Base-by-base conservation (phyloP, 345 rosid genomes). In the Ceriops decandra region DNA sequence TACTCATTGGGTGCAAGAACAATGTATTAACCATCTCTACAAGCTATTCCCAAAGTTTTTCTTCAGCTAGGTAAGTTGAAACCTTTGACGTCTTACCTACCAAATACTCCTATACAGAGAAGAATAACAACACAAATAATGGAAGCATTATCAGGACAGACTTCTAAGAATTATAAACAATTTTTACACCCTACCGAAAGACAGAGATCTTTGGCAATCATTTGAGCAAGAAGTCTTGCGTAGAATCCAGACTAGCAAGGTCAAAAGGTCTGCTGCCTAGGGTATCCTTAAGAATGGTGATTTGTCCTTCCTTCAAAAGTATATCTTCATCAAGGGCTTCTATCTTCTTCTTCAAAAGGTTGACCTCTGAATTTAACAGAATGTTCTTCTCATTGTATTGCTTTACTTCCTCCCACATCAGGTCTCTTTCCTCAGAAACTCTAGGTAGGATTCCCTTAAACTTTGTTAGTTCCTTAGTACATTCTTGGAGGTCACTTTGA, bases 301-400 rank as follows among this genome's bases (percentile, higher is more conserved):
- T 90, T 74, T 95, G 87, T 20, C 99, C 97, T 84, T 92, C 99
- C 82, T 88, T 95, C 72, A 90, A 62, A 47, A 86, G 90, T 16
- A 88, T 70, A 38, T 85, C 96, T 77, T 90, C 98, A 28, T 95
- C 98, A 51, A 91, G 77, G 60, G 70, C 69, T 53, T 92, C 96
- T 24, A 90, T 76, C 79, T 82, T 87, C 76, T 78, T 90, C 80
- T 82, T 95, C 76, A 92, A 75, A 22, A 57, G 22, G 32, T 80
- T 82, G 30, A 85, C 82, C 84, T 95, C 96, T 1, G 87, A 84
- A 78, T 83, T 87, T 81, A 95, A 38, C 5, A 90, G 77, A 97
- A 92, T 95, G 83, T 86, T 92, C 73, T 81, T 80, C 85, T 95
- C 99, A 36, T 83, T 82, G 75, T 80, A 79, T n/a, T 87, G 85